phyloP scores from a whole-genome alignment of 805 yeast species.

The Wickerhamiella lipophila region DNA sequence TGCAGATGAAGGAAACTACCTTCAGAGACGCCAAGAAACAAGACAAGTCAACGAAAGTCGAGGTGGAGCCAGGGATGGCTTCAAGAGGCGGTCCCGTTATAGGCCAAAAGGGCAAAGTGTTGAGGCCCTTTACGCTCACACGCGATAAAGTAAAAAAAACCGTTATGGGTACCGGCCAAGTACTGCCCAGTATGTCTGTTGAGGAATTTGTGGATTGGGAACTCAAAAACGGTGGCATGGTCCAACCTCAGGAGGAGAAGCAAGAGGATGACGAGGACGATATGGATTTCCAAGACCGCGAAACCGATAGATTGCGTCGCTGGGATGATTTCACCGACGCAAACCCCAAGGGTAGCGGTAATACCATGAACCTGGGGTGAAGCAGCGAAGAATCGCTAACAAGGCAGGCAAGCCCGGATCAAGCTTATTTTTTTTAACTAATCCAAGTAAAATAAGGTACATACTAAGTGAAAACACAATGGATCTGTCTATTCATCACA shows the following conservation, averaged over 20 bases:
- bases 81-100: constrained; percentile 6
- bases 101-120: constrained; percentile 53
- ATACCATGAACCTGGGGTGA: constrained; percentile 57
- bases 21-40: not conserved
- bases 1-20: not conserved
- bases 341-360: constrained; percentile 81
- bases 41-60: not conserved
- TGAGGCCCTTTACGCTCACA: constrained; percentile 71
- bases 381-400: no score
- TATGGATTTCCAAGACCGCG: constrained; percentile 41
- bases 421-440: no score
- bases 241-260: constrained; percentile 25
- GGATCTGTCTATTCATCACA: no score
- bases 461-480: no score
- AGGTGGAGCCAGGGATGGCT: not conserved
- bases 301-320: constrained; percentile 61
- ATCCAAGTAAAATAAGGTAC: no score
- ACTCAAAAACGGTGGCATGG: constrained; percentile 68
- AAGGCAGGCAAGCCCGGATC: no score
- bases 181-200: constrained; percentile 83
- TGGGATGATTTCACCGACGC: constrained; percentile 94
- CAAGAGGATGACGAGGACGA: constrained; percentile 50
- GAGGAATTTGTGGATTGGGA: constrained; percentile 87
- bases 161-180: constrained; percentile 87
- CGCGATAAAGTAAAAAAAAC: constrained; percentile 38